Percentiles rank a stretch among this genome's conserved stretches.
Conservation (phyloP, 139 green algal genomes). For the Yamagishiella unicocca region DNA sequence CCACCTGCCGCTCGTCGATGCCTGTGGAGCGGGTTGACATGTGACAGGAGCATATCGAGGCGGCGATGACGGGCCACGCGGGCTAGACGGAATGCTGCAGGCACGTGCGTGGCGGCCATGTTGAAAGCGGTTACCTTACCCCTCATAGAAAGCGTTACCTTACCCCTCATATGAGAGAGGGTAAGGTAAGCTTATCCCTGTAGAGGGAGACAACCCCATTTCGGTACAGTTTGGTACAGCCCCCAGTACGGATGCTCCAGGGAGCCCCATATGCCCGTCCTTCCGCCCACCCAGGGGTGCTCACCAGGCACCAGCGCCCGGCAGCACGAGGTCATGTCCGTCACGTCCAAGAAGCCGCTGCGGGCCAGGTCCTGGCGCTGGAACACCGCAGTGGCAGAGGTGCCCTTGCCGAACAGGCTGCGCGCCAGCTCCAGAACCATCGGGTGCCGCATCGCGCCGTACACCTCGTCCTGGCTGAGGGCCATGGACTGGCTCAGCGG, state of each 20-base stretch:
- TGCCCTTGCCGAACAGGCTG: slow-evolving; percentile 31
- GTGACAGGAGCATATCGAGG: not conserved
- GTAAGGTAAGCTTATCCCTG: not conserved
- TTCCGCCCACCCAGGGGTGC: too few species aligned
- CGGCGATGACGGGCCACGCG: too few species aligned
- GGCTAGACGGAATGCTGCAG: too few species aligned
- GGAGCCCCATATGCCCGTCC: too few species aligned
- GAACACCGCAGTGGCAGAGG: not conserved
- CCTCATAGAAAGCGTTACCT: not conserved
- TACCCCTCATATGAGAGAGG: not conserved
- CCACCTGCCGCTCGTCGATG: slow-evolving; percentile 35
- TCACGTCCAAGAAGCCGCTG: not conserved
- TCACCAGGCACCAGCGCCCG: slow-evolving; percentile 39
- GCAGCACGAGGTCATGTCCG: slow-evolving; percentile 30
- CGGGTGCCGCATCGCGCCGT: slow-evolving; percentile 6
- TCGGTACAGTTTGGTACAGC: too few species aligned
- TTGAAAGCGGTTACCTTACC: too few species aligned
- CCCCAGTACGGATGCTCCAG: too few species aligned
- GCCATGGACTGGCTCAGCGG: not conserved
- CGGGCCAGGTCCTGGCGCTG: not conserved
- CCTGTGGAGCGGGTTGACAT: not conserved
- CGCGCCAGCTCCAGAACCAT: slow-evolving; percentile 33
- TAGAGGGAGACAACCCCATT: too few species aligned
- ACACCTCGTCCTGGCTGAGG: slow-evolving; percentile 21
- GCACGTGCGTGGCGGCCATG: too few species aligned